These are phyloP conservation scores for Aspergillus ibericus DNA, from an alignment of 2,329 filamentous ascomycete species.

Conservation along the genomic window DNA sequence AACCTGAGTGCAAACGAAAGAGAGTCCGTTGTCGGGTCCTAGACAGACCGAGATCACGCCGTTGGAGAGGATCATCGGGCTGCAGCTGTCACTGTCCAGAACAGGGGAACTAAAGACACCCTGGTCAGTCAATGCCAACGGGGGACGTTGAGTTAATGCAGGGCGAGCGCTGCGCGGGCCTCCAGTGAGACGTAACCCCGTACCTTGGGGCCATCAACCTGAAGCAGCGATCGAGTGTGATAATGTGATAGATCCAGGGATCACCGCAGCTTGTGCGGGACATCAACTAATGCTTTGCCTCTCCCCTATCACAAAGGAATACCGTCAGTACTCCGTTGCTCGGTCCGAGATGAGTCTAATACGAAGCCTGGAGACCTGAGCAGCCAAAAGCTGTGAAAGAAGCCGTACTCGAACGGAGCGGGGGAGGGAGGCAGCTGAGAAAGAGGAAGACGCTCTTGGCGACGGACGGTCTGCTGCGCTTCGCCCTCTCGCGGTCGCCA, in stretches of 20 bases:
- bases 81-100: slow-evolving; percentile 16
- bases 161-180: slow-evolving; percentile 1
- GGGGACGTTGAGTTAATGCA: slow-evolving; percentile 4
- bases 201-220: slow-evolving; percentile 6
- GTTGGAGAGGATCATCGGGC: slow-evolving; percentile 13
- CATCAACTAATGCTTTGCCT: not conserved
- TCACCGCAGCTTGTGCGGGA: slow-evolving; percentile 1
- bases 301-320: not conserved
- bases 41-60: slow-evolving; percentile 5
- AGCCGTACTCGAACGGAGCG: not conserved
- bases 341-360: too few relatives aligned
- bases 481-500: too few relatives aligned
- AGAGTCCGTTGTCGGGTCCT: not conserved
- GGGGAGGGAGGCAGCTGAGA: not conserved
- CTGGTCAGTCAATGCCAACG: not conserved
- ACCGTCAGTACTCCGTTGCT: not conserved
- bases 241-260: slow-evolving; percentile 17
- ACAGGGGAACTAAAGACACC: not conserved
- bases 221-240: slow-evolving; percentile 16
- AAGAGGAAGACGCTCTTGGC: too few relatives aligned
- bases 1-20: not conserved
- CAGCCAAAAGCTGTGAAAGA: not conserved
- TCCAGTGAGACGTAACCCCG: not conserved
- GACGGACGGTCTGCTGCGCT: too few relatives aligned
- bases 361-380: not conserved